A percentile compares a stretch with the other conserved stretches of the same genome.
These are phyloP conservation scores for Lachnellula hyalina DNA, from an alignment of 2,329 filamentous ascomycete genomes.

Conservation along the genomic window DNA sequence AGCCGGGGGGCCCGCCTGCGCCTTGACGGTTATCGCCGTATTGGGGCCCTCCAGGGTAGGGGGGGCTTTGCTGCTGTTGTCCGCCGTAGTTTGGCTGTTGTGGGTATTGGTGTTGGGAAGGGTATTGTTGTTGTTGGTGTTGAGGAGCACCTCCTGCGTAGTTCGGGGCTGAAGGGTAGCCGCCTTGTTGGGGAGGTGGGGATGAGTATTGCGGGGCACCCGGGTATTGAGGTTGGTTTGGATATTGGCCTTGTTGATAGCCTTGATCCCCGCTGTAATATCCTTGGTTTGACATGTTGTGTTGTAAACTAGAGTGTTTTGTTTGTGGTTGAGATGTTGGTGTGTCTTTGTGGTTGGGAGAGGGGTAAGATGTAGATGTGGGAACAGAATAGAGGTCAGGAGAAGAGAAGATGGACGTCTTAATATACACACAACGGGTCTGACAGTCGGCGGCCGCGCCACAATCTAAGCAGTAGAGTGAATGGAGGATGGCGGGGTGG, in stretches of 20 bases:
- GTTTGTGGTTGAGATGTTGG: neutral
- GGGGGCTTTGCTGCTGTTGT: conserved; percentile 3
- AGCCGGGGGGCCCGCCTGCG: conserved; percentile 7
- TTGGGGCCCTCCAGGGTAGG: conserved; percentile 12
- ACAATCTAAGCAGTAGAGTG: neutral
- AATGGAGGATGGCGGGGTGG: neutral
- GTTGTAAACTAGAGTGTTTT: neutral
- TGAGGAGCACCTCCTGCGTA: neutral
- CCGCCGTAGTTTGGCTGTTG: conserved; percentile 22
- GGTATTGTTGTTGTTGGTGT: conserved; percentile 3
- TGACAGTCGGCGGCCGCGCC: neutral
- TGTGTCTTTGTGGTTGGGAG: neutral
- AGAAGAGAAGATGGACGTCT: neutral
- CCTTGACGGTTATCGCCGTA: conserved; percentile 13
- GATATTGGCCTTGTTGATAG: neutral
- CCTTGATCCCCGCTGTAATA: conserved; percentile 25
- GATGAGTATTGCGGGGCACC: neutral
- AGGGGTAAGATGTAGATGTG: neutral
- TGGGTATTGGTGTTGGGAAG: conserved; percentile 14
- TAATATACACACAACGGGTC: neutral
- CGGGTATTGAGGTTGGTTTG: conserved; percentile 2
- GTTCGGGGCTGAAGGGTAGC: neutral
- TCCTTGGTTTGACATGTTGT: conserved; percentile 25
- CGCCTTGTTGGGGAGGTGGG: neutral
- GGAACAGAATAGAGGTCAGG: neutral